Conservation (phyloP, 371 early-diverging fungal species). For the Enterocytospora artemiae region DNA sequence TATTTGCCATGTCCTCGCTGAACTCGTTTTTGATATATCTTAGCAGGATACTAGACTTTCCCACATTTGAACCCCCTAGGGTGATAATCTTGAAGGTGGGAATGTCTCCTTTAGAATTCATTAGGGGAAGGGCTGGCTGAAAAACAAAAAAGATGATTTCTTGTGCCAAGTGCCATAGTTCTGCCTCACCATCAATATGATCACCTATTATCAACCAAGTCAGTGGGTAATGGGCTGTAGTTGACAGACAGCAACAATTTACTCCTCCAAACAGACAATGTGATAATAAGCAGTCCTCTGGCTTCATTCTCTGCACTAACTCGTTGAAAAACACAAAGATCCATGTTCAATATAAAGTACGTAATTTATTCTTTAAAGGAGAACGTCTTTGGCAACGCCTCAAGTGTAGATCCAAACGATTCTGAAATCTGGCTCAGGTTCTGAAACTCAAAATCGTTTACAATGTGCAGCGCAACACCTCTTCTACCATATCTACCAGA, state of each 20-base stretch:
- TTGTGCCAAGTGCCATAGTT: no score
- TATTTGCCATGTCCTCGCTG: slow-evolving; percentile 43
- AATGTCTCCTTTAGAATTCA: no score
- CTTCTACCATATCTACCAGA: slow-evolving; percentile 97
- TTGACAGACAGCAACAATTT: no score
- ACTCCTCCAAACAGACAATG: no score
- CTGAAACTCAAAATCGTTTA: slow-evolving; percentile 76
- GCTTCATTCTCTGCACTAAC: no score
- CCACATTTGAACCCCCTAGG: slow-evolving; percentile 63
- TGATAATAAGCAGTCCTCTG: no score
- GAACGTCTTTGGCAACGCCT: slow-evolving; percentile 75
- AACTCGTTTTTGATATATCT: slow-evolving; percentile 50
- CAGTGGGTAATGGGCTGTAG: no score
- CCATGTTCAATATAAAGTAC: not conserved
- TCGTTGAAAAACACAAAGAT: no score
- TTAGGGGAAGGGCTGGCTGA: no score
- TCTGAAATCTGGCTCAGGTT: slow-evolving; percentile 83
- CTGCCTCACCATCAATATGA: no score
- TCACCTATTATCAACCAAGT: no score
- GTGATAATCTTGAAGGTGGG: slow-evolving; percentile 56
- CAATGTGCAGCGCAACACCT: slow-evolving; percentile 98
- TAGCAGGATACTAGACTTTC: slow-evolving; percentile 60
- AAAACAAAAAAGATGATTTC: no score
- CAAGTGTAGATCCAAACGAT: slow-evolving; percentile 89
- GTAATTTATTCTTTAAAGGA: slow-evolving; percentile 22